phyloP scores from a whole-genome alignment of 2,329 filamentous ascomycete genomes.

The Microcera coccophila region DNA sequence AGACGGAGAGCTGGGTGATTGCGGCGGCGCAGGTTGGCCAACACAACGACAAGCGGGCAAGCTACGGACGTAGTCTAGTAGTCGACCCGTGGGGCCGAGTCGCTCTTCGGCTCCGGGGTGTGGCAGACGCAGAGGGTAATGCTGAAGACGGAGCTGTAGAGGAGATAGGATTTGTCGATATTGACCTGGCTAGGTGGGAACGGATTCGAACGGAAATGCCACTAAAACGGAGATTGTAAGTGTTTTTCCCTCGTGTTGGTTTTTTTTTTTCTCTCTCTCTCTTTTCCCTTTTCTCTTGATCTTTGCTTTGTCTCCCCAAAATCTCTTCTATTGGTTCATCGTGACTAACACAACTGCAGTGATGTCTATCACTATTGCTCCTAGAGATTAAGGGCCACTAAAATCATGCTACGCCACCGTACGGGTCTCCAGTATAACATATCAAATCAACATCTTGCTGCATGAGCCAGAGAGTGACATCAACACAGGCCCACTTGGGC shows the following conservation, averaged over 20 bases:
- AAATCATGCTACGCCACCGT: too few relatives aligned
- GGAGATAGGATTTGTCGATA: slow-evolving; percentile 52
- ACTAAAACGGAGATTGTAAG: slow-evolving; percentile 49
- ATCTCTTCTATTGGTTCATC: neutral
- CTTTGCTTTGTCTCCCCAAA: neutral
- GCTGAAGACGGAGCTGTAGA: slow-evolving; percentile 40
- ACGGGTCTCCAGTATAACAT: too few relatives aligned
- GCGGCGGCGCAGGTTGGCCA: slow-evolving; percentile 75
- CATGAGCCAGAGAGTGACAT: too few relatives aligned
- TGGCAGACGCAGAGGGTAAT: slow-evolving; percentile 39
- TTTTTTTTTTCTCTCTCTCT: neutral
- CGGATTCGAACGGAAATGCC: slow-evolving; percentile 51
- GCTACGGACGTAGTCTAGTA: slow-evolving; percentile 83
- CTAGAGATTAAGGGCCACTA: neutral
- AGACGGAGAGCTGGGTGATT: slow-evolving; percentile 82
- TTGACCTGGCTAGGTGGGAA: slow-evolving; percentile 47
- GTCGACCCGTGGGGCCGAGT: slow-evolving; percentile 84
- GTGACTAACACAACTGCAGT: slow-evolving; percentile 10
- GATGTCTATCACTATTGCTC: slow-evolving; percentile 24
- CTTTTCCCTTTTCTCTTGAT: neutral
- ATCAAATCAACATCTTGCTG: too few relatives aligned
- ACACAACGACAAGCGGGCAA: slow-evolving; percentile 70
- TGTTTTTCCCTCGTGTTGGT: slow-evolving; percentile 15
- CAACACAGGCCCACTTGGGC: too few relatives aligned
- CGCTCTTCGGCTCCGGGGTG: slow-evolving; percentile 59